Conservation (phyloP, 2,329 filamentous ascomycete species). For the Aspergillus sp. region DNA sequence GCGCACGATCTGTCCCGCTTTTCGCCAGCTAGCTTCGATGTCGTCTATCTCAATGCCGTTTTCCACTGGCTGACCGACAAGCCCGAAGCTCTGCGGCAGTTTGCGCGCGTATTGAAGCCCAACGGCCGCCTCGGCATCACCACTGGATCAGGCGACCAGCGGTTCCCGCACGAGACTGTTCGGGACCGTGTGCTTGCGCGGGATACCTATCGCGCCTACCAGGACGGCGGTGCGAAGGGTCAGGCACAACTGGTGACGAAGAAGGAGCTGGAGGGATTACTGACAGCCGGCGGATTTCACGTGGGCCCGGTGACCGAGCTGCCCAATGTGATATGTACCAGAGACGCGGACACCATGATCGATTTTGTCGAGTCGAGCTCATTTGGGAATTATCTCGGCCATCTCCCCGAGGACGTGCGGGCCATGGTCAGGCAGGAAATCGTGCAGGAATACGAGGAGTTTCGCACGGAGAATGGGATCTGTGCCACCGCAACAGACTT, state of each 20-base stretch:
- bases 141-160: background rate
- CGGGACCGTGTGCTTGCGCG: background rate
- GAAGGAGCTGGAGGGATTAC: background rate
- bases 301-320: background rate
- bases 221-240: background rate
- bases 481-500: background rate
- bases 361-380: background rate
- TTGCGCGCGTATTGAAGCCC: background rate
- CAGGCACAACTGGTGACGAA: background rate
- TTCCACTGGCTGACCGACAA: background rate
- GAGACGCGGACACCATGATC: background rate
- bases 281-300: background rate
- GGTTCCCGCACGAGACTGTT: background rate
- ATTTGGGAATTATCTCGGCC: background rate
- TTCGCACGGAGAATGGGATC: background rate
- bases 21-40: background rate
- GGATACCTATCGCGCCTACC: background rate
- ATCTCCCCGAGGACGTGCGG: background rate
- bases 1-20: background rate
- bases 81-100: background rate
- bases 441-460: background rate
- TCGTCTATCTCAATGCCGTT: background rate
- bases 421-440: background rate
- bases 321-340: background rate
- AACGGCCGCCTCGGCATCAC: background rate